phyloP scores from a whole-genome alignment of 257 asterid genomes.

The Nicotiana obtusifolia region DNA sequence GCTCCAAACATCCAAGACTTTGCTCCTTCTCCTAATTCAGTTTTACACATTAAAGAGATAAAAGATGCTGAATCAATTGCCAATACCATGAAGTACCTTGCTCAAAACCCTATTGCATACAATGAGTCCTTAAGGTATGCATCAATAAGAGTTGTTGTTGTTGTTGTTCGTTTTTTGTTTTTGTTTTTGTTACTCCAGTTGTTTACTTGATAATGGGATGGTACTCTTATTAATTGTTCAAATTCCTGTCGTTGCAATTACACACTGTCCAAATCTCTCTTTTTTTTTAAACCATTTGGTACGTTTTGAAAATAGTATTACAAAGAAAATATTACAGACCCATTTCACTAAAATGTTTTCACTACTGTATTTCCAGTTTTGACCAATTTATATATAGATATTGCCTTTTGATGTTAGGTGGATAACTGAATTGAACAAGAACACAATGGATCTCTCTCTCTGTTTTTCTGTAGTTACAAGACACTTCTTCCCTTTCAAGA shows the following conservation, averaged over 20 bases:
- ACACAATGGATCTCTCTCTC: neutral
- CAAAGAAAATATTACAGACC: neutral
- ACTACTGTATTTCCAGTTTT: neutral
- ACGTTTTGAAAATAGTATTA: neutral
- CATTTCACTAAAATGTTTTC: neutral
- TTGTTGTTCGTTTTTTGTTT: neutral
- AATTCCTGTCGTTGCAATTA: neutral
- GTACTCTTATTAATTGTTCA: neutral
- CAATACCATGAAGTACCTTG: conserved; percentile 74
- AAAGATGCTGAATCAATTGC: conserved; percentile 63
- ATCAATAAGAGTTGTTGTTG: neutral
- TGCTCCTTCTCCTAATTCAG: conserved; percentile 66
- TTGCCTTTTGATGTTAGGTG: neutral
- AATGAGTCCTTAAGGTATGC: conserved; percentile 71
- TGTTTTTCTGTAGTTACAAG: neutral
- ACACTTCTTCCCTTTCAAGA: neutral
- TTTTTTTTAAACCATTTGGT: neutral
- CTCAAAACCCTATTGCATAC: conserved; percentile 61
- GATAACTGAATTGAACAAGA: neutral
- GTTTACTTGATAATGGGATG: neutral
- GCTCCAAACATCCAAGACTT: conserved; percentile 93
- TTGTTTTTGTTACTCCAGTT: neutral
- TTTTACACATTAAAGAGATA: conserved; percentile 73
- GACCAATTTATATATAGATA: neutral
- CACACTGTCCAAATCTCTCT: neutral